Percentiles rank a stretch among this genome's conserved stretches.
These are phyloP conservation scores for Colletotrichum limetticola DNA, from an alignment of 2,329 filamentous ascomycete species.

Conservation along the genomic window DNA sequence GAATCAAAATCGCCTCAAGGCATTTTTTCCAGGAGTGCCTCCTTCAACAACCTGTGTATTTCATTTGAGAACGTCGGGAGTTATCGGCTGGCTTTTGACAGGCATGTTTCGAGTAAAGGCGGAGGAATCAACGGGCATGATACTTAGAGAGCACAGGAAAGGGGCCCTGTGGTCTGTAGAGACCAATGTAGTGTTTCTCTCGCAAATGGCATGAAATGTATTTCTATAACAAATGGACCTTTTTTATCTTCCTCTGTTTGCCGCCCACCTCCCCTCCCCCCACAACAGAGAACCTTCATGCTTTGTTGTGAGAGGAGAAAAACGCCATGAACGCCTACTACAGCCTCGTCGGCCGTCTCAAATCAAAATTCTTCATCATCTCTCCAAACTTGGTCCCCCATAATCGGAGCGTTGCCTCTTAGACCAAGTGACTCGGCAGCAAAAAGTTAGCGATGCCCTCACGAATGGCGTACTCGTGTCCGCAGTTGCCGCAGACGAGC, in stretches of 20 bases:
- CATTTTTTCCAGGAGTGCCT: neutral
- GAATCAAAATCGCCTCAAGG: slow-evolving; percentile 30
- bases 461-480: slow-evolving; percentile 92
- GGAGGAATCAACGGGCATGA: neutral
- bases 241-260: slow-evolving; percentile 10
- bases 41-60: slow-evolving; percentile 18
- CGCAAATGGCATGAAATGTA: slow-evolving; percentile 31
- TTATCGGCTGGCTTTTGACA: slow-evolving; percentile 32
- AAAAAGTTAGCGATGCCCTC: slow-evolving; percentile 98
- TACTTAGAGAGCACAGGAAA: neutral
- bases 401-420: slow-evolving; percentile 33
- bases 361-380: neutral
- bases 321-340: slow-evolving; percentile 30
- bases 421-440: slow-evolving; percentile 89
- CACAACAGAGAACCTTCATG: neutral
- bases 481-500: slow-evolving; percentile 89
- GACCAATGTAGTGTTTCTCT: slow-evolving; percentile 5
- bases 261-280: slow-evolving; percentile 12
- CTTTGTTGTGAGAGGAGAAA: slow-evolving; percentile 13
- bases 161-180: neutral
- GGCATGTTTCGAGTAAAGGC: slow-evolving; percentile 20
- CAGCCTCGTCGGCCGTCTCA: neutral
- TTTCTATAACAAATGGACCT: slow-evolving; percentile 30
- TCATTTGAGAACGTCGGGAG: slow-evolving; percentile 30
- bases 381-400: neutral